These are phyloP conservation scores for Leavenworthia alabamica DNA, from an alignment of 345 rosid species.

Conservation along the genomic window DNA sequence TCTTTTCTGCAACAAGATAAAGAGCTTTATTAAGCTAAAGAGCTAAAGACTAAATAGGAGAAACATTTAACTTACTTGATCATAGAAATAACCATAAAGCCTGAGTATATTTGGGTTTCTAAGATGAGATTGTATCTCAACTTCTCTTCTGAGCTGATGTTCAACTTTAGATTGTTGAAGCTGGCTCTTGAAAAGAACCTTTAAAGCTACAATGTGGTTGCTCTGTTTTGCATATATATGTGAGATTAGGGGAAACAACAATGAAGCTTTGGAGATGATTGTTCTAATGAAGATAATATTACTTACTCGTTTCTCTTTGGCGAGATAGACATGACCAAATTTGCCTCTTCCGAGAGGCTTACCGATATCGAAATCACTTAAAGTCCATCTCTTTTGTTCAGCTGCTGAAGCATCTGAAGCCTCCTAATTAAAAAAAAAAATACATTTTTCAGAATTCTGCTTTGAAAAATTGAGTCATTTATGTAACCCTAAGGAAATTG, in stretches of 20 bases:
- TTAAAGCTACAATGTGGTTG: conserved; percentile 85
- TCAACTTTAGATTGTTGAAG: conserved; percentile 94
- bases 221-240: conserved; percentile 43
- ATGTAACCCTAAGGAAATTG: not conserved
- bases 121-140: conserved; percentile 96
- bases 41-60: not conserved
- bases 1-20: conserved; percentile 62
- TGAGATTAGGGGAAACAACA: not conserved
- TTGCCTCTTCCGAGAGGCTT: conserved; percentile 97
- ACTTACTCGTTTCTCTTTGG: conserved; percentile 80
- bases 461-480: not conserved
- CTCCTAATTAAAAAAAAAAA: conserved; percentile 33
- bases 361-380: conserved; percentile 80
- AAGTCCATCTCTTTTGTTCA: conserved; percentile 74
- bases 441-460: not conserved
- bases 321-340: conserved; percentile 91
- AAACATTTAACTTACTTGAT: conserved; percentile 48
- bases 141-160: conserved; percentile 94
- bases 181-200: conserved; percentile 93
- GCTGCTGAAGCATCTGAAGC: conserved; percentile 48
- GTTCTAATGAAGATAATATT: not conserved
- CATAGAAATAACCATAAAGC: conserved; percentile 93
- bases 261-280: not conserved
- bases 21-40: not conserved
- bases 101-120: conserved; percentile 82